Evolutionary conservation across 2,329 filamentous ascomycete genomes (phyloP).

Genomic region (Grosmannia huntii): DNA sequence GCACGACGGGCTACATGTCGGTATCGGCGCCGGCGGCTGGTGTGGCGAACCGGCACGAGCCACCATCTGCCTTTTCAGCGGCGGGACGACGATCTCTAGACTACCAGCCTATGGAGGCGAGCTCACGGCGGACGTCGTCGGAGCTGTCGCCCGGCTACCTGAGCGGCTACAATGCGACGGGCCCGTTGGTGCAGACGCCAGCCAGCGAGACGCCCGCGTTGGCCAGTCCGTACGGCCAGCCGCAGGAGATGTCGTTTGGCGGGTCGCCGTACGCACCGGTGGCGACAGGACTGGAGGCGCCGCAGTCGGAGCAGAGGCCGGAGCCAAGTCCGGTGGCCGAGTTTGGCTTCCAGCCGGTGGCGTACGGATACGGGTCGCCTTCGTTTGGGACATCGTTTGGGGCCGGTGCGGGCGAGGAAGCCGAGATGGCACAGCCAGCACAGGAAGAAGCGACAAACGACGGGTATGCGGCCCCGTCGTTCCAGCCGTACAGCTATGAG

Average conservation of each 20-base stretch:
- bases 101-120: background rate
- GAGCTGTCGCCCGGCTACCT: conserved; percentile 25
- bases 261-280: conserved; percentile 15
- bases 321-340: background rate
- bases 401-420: conserved; percentile 4
- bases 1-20: conserved; percentile 15
- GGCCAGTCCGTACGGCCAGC: too few relatives aligned
- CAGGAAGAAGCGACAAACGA: conserved; percentile 20
- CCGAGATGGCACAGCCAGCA: conserved; percentile 8
- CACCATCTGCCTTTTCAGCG: conserved; percentile 1
- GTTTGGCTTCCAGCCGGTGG: conserved; percentile 29
- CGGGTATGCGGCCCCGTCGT: conserved; percentile 50
- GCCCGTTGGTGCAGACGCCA: background rate
- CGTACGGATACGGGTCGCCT: conserved; percentile 40
- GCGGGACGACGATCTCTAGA: conserved; percentile 6
- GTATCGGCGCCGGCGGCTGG: background rate
- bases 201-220: background rate
- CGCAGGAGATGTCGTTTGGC: conserved; percentile 4
- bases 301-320: background rate
- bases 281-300: background rate
- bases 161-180: conserved; percentile 16
- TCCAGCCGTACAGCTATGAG: conserved; percentile 45
- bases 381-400: conserved; percentile 22
- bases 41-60: conserved; percentile 14
- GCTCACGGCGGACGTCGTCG: conserved; percentile 22